These are phyloP conservation scores for Hypoxylon sp. DNA, from an alignment of 2,329 filamentous ascomycete species.

Conservation along the genomic window DNA sequence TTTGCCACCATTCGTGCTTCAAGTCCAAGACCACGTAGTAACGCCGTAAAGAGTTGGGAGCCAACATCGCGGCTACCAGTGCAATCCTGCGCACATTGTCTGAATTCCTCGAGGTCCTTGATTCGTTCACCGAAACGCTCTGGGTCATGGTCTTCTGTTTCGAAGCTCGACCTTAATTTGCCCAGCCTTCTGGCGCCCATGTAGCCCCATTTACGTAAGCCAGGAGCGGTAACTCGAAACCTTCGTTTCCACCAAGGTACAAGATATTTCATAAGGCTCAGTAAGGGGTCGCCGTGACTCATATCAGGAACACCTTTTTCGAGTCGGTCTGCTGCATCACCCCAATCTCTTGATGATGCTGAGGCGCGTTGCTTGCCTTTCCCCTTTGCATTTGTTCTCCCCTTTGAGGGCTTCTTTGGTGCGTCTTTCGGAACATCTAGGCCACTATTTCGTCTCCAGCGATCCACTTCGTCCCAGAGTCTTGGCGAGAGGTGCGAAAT, in stretches of 20 bases:
- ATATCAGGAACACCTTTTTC: conserved; percentile 81
- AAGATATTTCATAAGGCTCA: conserved; percentile 82
- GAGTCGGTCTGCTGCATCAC: conserved; percentile 74
- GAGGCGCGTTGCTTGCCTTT: conserved; percentile 51
- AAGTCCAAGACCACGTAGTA: conserved; percentile 84
- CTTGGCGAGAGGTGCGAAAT: conserved; percentile 79
- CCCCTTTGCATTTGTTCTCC: conserved; percentile 58
- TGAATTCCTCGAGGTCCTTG: conserved; percentile 75
- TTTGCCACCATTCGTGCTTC: conserved; percentile 88
- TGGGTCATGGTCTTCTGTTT: conserved; percentile 72
- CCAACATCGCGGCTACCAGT: conserved; percentile 89
- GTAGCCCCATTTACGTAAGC: conserved; percentile 91
- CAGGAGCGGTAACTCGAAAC: conserved; percentile 83
- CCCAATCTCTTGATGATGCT: conserved; percentile 76
- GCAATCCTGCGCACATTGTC: conserved; percentile 76
- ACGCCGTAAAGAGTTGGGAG: conserved; percentile 88
- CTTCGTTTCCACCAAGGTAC: conserved; percentile 89
- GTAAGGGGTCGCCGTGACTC: conserved; percentile 85
- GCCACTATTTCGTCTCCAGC: conserved; percentile 79
- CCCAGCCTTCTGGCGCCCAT: conserved; percentile 82
- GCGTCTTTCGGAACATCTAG: conserved; percentile 62
- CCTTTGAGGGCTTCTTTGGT: conserved; percentile 55
- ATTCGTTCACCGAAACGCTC: conserved; percentile 84
- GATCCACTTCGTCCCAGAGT: conserved; percentile 80
- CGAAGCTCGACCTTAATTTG: conserved; percentile 79